Base-by-base conservation (phyloP, 495 filamentous ascomycete species). In the Xylaria flabelliformis region DNA sequence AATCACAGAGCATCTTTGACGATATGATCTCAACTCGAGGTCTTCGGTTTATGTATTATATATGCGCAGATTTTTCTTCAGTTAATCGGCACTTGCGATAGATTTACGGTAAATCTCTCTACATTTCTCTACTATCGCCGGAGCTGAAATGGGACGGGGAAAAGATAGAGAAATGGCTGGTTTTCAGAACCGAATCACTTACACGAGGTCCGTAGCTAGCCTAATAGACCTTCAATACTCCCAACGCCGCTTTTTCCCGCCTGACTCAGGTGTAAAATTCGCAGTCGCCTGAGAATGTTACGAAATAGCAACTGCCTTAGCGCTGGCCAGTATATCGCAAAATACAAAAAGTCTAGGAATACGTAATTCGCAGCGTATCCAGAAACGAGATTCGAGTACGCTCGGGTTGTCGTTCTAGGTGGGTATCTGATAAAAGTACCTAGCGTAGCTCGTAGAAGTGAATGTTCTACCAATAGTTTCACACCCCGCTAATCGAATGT, bases 401-500 rank as follows among this genome's bases (percentile, higher is more conserved):
- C 4, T 19, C 32, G 15, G 15, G 8, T 32, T 67, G 8, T 26
- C 3, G 3, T 53, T 36, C 21, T 64, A 29, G 13, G 46, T 53
- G 69, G 69, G 69, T 71, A 71, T 71, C 46, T 71, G 69, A 64
- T 64, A 50, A 53, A 64, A n/a, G 29, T 19, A 42, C 9, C 13
- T 56, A 67, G 32, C 9, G 32, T 29, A 67, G 12, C 48, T 56
- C 34, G 9, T 12, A 55, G 13, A 9, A 1, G 1, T 34, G 5
- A 51, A 56, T 13, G 15, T 26, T 51, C 46, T 53, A 19, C 12
- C 4, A 34, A 0, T 48, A 6, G 44, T n/a, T 19, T 17, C 15
- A 26, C 6, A 26, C 6, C 12, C 19, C 26, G 41, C 70, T 78
- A 98, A 82, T 97, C 94, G 84, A 99, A 99, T 0, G 88, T 88